These are phyloP conservation scores for Pholiota microspora DNA, from an alignment of 768 basidiomycete species.

Conservation along the genomic window DNA sequence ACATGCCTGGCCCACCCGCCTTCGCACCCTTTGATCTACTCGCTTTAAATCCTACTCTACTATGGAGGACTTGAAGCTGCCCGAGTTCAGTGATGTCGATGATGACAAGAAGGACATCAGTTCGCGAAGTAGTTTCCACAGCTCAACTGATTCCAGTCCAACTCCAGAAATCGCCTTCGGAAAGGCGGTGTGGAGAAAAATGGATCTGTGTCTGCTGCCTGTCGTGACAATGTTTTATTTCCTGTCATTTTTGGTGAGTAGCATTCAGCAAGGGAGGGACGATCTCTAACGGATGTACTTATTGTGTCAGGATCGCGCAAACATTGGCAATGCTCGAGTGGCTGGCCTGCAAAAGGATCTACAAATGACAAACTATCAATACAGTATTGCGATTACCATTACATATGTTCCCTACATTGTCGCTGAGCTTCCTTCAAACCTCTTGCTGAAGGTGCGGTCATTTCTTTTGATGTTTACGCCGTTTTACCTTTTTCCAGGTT, in stretches of 20 bases:
- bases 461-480: background rate
- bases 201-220: slow-evolving; percentile 47
- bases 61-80: background rate
- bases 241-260: slow-evolving; percentile 49
- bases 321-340: slow-evolving; percentile 59
- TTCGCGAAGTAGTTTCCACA: slow-evolving; percentile 16
- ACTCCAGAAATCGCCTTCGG: slow-evolving; percentile 23
- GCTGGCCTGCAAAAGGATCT: slow-evolving; percentile 58
- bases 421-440: slow-evolving; percentile 61
- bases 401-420: slow-evolving; percentile 54
- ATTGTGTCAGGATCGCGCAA: slow-evolving; percentile 44
- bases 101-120: background rate
- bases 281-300: too few species aligned
- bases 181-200: slow-evolving; percentile 43
- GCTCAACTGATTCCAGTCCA: slow-evolving; percentile 8
- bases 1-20: too few species aligned
- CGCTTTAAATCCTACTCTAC: too few species aligned
- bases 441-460: slow-evolving; percentile 46
- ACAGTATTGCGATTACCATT: slow-evolving; percentile 48
- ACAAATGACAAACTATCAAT: slow-evolving; percentile 45
- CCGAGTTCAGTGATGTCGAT: background rate
- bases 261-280: too few species aligned
- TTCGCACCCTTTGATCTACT: too few species aligned
- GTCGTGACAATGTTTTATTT: slow-evolving; percentile 49
- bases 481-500: slow-evolving; percentile 25